Evolutionary conservation across 2,329 filamentous ascomycete genomes (phyloP), one percentile per base, ranked within the genome.

Genomic region (Arachnomyces sp.): DNA sequence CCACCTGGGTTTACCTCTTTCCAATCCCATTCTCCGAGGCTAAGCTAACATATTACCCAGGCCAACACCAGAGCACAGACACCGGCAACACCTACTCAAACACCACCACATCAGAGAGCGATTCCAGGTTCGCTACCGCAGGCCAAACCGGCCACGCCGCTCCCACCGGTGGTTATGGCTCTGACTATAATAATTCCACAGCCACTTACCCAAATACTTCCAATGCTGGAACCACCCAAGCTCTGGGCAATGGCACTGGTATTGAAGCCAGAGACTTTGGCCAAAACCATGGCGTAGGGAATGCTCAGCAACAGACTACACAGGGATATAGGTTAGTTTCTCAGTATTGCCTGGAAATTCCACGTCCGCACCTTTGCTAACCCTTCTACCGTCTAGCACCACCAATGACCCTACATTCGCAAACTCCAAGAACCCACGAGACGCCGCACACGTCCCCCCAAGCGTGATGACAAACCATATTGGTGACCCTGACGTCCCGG

Each of bases 381-480:
- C 25, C 25, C 17, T 37, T 30, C 33, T 28, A 9, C 7, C 20
- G n/a, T 25, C 5, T 25, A 25, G 20, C 20, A n/a, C n/a, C n/a
- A n/a, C n/a, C n/a, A 25, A 25, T 9, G 20, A 25, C 11, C 17
- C 33, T n/a, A 28, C 9, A 17, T 12, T 15, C 1, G 7, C 15
- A 6, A 9, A 28, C 30, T 40, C 51, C 36, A 61, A 60, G 45
- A 73, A 77, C 34, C 73, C 73, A 3, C 71, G 65, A 13, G 74
- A 78, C 45, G 74, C 75, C 1, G 61, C 74, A 0, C 73, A 78
- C 51, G 74, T 77, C 0, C 73, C 74, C 1, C 74, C 75, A 4
- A 77, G 74, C 2, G 67, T 72, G 0, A 34, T 79, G 43, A 60
- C 61, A 36, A 58, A 68, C 49, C 64, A 70, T 34, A 45, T 75